phyloP scores from a whole-genome alignment of 2,329 filamentous ascomycete genomes.

The Nemania sp. region DNA sequence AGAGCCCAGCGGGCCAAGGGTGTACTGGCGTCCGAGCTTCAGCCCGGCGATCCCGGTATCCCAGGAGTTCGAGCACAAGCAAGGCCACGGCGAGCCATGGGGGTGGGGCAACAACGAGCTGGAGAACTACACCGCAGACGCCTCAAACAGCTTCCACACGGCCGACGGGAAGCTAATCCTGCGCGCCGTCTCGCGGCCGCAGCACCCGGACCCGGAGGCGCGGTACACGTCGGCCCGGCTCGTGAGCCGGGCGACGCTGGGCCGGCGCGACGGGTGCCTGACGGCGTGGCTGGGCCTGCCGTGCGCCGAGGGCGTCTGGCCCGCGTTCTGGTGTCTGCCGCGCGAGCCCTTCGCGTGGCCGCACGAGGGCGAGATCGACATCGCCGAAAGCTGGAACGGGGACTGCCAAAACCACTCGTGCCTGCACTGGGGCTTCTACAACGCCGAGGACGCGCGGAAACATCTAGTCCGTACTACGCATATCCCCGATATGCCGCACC shows the following conservation, averaged over 20 bases:
- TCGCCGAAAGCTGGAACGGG: conserved; percentile 72
- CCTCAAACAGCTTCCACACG: conserved; percentile 66
- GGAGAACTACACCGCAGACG: conserved; percentile 65
- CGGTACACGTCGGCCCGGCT: conserved; percentile 68
- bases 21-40: conserved; percentile 68
- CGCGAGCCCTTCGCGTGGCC: conserved; percentile 70
- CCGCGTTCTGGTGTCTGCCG: conserved; percentile 71
- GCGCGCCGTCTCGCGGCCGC: conserved; percentile 59
- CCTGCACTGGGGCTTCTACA: conserved; percentile 69
- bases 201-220: conserved; percentile 52
- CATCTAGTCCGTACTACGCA: conserved; percentile 66
- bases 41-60: conserved; percentile 59
- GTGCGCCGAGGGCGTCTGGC: conserved; percentile 69
- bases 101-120: conserved; percentile 73
- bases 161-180: conserved; percentile 64
- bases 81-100: conserved; percentile 63
- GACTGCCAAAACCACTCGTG: conserved; percentile 67
- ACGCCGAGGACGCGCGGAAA: conserved; percentile 65
- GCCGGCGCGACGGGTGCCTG: conserved; percentile 63
- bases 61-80: conserved; percentile 66
- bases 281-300: conserved; percentile 64
- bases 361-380: conserved; percentile 69
- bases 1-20: conserved; percentile 20
- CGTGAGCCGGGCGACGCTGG: conserved; percentile 64
- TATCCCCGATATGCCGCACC: conserved; percentile 60